Base-by-base conservation (phyloP, 2,329 filamentous ascomycete species). In the Aspergillus pseudoterreus region DNA sequence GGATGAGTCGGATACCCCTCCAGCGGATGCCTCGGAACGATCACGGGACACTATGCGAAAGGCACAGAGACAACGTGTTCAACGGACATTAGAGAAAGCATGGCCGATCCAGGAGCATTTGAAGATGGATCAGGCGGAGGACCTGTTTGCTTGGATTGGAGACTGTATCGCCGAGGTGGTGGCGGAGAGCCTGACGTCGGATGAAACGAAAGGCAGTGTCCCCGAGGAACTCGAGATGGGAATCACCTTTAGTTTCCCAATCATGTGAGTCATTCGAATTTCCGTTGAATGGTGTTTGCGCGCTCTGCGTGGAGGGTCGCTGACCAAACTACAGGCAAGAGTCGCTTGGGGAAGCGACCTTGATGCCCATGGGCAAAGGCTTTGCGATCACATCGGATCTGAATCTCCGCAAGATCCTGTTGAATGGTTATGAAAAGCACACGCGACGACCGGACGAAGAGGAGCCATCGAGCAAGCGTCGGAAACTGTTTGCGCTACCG, bases 111-210 rank as follows among this genome's bases (percentile, higher is more conserved):
- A 73, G 21, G 77, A 81, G 47, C 78, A 80, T 63, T 54, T 81
- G 62, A 80, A 80, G 58, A 79, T 74, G 67, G 83, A 90, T 59
- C 85, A 91, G 56, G 83, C 86, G 1, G 84, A 90, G 51, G 83
- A 85, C 51, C 74, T 92, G 2, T 94, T 94, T 67, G 72, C 79
- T n/a, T 94, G 88, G 88, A 89, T 94, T 58, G 89, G 88, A 22
- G 76, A 81, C 60, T 88, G 86, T 62, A 89, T 94, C 59, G 86
- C 86, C 12, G 78, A 86, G 54, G 87, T 92, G 3, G 84, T 92
- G 14, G 74, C 73, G 30, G 79, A 84, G 54, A 75, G 71, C 45
- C 57, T 77, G 50, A 68, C 66, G 4, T 69, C 69, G 5, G 71
- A 75, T 51, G 61, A 65, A 21, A 71, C 67, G 21, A 71, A 64